phyloP scores from a whole-genome alignment of 2,329 filamentous ascomycete genomes.

The Aspergillus uvarum region DNA sequence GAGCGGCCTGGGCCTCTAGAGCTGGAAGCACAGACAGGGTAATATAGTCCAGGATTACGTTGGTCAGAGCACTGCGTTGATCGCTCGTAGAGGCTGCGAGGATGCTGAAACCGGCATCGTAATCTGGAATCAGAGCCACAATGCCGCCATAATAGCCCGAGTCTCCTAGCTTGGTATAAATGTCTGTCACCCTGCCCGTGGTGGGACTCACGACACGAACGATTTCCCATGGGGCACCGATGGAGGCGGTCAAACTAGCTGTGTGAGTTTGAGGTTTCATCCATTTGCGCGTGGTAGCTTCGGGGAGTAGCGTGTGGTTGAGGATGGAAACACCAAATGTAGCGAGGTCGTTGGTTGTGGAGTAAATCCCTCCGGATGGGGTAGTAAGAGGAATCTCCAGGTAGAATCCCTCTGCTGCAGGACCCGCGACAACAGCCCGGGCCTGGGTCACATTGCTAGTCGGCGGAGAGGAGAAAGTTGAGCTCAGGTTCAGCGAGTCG shows the following conservation, averaged over 20 bases:
- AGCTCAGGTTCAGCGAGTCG: too few relatives aligned
- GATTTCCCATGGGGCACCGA: slow-evolving; percentile 46
- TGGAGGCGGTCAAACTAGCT: slow-evolving; percentile 40
- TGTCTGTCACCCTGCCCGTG: slow-evolving; percentile 25
- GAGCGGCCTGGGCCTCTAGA: too few relatives aligned
- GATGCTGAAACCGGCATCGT: slow-evolving; percentile 41
- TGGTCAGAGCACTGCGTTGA: too few relatives aligned
- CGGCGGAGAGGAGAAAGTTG: too few relatives aligned
- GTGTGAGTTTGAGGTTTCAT: slow-evolving; percentile 19
- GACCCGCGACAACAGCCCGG: too few relatives aligned
- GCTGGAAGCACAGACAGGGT: too few relatives aligned
- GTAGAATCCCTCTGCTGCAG: too few relatives aligned
- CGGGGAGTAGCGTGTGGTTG: slow-evolving; percentile 37
- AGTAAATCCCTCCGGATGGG: slow-evolving; percentile 22
- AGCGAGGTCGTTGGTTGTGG: slow-evolving; percentile 40
- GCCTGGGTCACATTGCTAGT: too few relatives aligned
- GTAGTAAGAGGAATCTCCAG: too few relatives aligned
- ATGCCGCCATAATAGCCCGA: slow-evolving; percentile 41
- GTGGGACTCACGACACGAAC: slow-evolving; percentile 33
- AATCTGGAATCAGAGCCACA: slow-evolving; percentile 46
- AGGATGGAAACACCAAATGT: slow-evolving; percentile 35
- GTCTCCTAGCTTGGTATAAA: slow-evolving; percentile 47
- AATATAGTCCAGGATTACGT: too few relatives aligned
- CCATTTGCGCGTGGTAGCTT: slow-evolving; percentile 18
- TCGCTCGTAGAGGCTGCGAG: too few relatives aligned